Evolutionary conservation across 306 rosid genomes (phyloP).

Genomic region (Gleditsia sinensis): DNA sequence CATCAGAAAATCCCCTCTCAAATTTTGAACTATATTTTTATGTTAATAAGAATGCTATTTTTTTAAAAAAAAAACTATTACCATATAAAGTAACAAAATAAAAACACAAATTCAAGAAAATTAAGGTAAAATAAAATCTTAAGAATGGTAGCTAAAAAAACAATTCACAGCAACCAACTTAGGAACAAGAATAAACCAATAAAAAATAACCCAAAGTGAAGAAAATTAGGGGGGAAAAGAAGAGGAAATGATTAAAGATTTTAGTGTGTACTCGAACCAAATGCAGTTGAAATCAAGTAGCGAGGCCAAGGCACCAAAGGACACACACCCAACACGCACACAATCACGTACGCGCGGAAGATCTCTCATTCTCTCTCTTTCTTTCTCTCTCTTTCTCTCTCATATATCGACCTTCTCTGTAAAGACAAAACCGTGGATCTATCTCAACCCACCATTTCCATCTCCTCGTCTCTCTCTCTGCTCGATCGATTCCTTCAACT

Average conservation of each 20-base stretch:
- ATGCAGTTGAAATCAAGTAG: not conserved
- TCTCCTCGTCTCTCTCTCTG: not conserved
- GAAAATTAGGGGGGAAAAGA: not conserved
- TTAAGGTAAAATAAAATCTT: no score
- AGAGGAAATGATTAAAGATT: no score
- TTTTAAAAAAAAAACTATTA: not conserved
- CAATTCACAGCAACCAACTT: no score
- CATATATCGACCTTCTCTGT: not conserved
- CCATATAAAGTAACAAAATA: not conserved
- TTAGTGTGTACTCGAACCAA: not conserved
- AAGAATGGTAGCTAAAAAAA: no score
- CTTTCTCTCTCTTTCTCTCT: not conserved
- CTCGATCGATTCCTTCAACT: not conserved
- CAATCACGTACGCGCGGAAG: conserved; percentile 3
- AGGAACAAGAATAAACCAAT: no score
- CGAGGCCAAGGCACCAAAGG: not conserved
- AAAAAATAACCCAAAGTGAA: no score
- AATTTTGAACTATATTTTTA: not conserved
- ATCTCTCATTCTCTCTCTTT: not conserved
- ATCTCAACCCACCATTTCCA: conserved; percentile 48
- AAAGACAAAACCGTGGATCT: conserved; percentile 54
- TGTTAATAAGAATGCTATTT: no score
- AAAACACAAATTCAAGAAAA: not conserved
- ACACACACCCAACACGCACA: not conserved
- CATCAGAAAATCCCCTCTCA: no score